A percentile compares a stretch with the other conserved stretches of the same genome.
Evolutionary conservation across 805 yeast genomes (phyloP).

Genomic region (Wickerhamiella nectarea): DNA sequence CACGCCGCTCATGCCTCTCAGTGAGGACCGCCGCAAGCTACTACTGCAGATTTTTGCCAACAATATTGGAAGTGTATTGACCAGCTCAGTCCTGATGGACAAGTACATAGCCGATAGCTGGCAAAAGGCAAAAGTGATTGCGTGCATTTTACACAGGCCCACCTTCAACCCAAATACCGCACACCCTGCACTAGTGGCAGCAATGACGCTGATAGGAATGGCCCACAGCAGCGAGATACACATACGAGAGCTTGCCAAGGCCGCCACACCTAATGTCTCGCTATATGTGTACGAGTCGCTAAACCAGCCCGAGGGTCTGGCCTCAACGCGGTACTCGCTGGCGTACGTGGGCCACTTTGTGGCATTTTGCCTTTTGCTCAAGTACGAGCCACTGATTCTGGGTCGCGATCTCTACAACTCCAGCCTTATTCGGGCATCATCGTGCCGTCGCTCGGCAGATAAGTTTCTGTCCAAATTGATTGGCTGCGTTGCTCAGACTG

Average conservation of each 20-base stretch:
- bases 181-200: constrained; percentile 20
- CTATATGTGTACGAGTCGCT: constrained; percentile 18
- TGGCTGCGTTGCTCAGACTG: constrained; percentile 17
- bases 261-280: constrained; percentile 16
- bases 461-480: constrained; percentile 18
- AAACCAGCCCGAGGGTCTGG: constrained; percentile 7
- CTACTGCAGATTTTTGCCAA: constrained; percentile 8
- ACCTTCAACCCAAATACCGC: constrained; percentile 20
- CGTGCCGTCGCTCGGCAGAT: constrained; percentile 18
- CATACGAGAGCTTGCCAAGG: constrained; percentile 14
- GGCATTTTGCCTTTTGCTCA: constrained; percentile 21
- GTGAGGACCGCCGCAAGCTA: constrained; percentile 7
- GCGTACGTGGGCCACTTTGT: constrained; percentile 20
- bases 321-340: constrained; percentile 10
- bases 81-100: constrained; percentile 7
- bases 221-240: constrained; percentile 15
- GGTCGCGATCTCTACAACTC: constrained; percentile 14
- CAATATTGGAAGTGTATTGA: constrained; percentile 9
- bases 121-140: constrained; percentile 17
- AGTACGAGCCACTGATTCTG: constrained; percentile 21
- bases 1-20: constrained; percentile 1
- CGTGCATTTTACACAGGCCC: constrained; percentile 21
- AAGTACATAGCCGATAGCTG: constrained; percentile 18
- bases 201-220: constrained; percentile 23
- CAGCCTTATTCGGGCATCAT: constrained; percentile 9